These are phyloP conservation scores for Cicer bijugum DNA, from an alignment of 306 rosid genomes.

Conservation along the genomic window DNA sequence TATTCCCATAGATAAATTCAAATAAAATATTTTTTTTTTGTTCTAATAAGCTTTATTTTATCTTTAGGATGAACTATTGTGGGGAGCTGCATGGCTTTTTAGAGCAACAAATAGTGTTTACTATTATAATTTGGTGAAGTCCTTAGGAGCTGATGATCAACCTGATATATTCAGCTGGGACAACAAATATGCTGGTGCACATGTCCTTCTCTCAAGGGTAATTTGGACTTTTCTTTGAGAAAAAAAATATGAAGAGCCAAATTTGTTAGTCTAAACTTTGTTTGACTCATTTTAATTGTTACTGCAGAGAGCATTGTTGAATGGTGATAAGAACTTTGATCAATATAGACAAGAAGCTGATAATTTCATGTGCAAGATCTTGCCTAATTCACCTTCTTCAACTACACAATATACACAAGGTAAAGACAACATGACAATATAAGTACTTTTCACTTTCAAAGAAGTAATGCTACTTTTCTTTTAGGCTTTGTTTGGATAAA, in stretches of 20 bases:
- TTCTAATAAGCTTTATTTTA: constrained; percentile 5
- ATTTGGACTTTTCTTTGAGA: constrained; percentile 22
- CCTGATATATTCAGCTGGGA: constrained; percentile 96
- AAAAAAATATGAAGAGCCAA: constrained; percentile 14
- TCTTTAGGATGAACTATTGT: constrained; percentile 77
- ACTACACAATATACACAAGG: constrained; percentile 92
- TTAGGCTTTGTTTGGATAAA: too few species aligned
- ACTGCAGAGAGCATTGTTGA: constrained; percentile 62
- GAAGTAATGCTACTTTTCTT: constrained; percentile 3
- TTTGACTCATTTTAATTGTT: constrained; percentile 1
- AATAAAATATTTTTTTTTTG: too few species aligned
- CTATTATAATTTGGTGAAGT: constrained; percentile 65
- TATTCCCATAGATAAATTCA: too few species aligned
- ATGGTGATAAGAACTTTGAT: constrained; percentile 67
- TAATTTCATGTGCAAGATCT: constrained; percentile 80
- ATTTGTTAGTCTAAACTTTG: constrained; percentile 18
- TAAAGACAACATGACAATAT: constrained; percentile 35
- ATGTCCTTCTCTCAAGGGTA: constrained; percentile 86
- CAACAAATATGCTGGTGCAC: constrained; percentile 93
- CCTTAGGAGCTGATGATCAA: constrained; percentile 73
- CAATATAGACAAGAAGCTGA: constrained; percentile 77
- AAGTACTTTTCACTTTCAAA: background rate
- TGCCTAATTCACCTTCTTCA: constrained; percentile 86
- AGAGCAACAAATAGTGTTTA: constrained; percentile 72
- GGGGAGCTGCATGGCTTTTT: constrained; percentile 96